Conservation (phyloP, 1,139 yeast genomes). For the Geotrichum reessii region DNA sequence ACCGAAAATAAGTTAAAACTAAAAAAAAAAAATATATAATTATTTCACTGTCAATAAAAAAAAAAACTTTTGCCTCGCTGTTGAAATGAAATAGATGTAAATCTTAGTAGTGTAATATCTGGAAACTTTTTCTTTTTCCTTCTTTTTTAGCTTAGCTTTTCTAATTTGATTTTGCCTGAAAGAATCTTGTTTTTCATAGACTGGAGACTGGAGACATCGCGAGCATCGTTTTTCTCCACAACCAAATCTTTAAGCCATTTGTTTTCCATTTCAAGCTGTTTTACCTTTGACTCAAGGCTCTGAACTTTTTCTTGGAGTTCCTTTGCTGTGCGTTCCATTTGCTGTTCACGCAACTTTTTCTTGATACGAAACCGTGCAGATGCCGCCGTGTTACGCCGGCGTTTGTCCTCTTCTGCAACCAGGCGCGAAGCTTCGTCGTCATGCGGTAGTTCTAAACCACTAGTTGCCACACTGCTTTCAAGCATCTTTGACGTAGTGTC, state of each 20-base stretch:
- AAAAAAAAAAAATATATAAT: no score
- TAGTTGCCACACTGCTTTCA: neutral
- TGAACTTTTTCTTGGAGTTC: constrained; percentile 58
- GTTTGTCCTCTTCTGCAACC: constrained; percentile 52
- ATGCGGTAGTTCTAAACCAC: neutral
- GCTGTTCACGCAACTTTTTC: constrained; percentile 78
- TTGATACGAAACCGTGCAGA: constrained; percentile 74
- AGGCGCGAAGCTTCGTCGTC: constrained; percentile 21
- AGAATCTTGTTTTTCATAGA: constrained; percentile 29
- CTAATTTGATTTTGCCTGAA: neutral
- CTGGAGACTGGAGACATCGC: constrained; percentile 32
- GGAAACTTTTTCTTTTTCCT: neutral
- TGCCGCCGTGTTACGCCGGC: constrained; percentile 75
- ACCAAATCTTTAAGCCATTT: constrained; percentile 69
- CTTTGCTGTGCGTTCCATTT: constrained; percentile 64
- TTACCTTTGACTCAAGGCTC: constrained; percentile 54
- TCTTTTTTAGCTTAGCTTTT: neutral
- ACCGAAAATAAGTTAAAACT: neutral
- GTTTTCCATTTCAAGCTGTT: constrained; percentile 79
- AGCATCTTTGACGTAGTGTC: neutral
- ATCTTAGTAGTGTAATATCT: neutral
- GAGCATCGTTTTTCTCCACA: constrained; percentile 51
- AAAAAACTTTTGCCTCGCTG: neutral
- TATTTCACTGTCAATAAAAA: no score
- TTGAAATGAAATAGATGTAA: neutral